Evolutionary conservation across 768 basidiomycete species (phyloP).

Genomic region (Lentinula aciculospora): DNA sequence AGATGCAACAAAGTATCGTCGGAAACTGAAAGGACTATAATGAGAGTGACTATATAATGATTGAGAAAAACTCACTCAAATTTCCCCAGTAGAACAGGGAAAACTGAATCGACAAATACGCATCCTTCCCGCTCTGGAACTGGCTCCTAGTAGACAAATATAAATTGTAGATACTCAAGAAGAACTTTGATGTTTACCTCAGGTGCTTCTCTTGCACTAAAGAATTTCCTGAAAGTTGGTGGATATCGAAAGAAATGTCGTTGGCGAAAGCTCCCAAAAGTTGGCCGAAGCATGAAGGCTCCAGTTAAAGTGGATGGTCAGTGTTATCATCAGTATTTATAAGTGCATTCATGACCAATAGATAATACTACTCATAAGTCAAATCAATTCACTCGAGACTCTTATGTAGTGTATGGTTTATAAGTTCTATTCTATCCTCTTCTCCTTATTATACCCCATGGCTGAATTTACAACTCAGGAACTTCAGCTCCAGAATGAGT

Average conservation of each 20-base stretch:
- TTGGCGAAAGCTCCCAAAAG: neutral
- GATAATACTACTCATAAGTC: too few relatives aligned
- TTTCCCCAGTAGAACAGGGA: slow-evolving; percentile 62
- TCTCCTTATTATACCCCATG: too few relatives aligned
- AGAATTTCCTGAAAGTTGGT: neutral
- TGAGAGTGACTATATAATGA: slow-evolving; percentile 7
- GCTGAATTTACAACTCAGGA: too few relatives aligned
- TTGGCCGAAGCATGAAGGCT: neutral
- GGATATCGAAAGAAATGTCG: neutral
- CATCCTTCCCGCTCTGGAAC: slow-evolving; percentile 39
- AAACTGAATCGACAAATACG: slow-evolving; percentile 74
- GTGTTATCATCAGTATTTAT: too few relatives aligned
- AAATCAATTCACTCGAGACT: too few relatives aligned
- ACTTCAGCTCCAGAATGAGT: too few relatives aligned
- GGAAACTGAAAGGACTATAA: slow-evolving; percentile 43
- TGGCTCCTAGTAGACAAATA: neutral
- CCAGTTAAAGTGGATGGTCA: too few relatives aligned
- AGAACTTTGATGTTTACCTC: neutral
- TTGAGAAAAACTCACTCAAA: slow-evolving; percentile 58
- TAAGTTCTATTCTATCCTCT: too few relatives aligned
- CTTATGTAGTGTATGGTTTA: too few relatives aligned
- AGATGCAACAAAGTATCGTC: slow-evolving; percentile 56
- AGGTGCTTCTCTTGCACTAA: neutral
- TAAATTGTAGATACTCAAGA: neutral
- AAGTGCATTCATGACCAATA: too few relatives aligned